Conservation (phyloP, 1,284 basidiomycete species). For the Schizopora paradoxa region DNA sequence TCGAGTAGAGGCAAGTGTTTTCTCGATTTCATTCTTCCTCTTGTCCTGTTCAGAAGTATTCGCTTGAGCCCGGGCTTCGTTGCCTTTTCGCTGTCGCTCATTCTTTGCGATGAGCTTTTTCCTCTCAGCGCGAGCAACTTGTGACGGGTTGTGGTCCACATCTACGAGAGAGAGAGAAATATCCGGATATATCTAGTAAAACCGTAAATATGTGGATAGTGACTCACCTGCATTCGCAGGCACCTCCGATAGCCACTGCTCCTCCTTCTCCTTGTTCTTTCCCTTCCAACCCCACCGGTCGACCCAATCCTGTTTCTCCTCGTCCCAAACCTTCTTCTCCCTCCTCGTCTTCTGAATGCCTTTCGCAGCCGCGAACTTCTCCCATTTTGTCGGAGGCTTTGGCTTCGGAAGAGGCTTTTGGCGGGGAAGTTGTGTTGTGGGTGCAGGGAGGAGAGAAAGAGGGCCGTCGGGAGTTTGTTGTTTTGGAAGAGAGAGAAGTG, state of each 20-base stretch:
- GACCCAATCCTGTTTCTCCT: constrained; percentile 92
- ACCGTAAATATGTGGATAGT: too few species aligned
- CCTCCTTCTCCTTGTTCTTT: constrained; percentile 86
- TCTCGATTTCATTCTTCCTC: constrained; percentile 74
- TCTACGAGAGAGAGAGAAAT: constrained; percentile 34
- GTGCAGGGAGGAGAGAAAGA: constrained; percentile 75
- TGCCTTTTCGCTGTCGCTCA: constrained; percentile 74
- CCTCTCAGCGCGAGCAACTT: constrained; percentile 69
- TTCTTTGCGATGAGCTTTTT: constrained; percentile 85
- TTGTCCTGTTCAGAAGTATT: constrained; percentile 35
- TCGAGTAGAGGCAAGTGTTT: constrained; percentile 74
- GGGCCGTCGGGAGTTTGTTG: constrained; percentile 77
- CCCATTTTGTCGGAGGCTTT: constrained; percentile 95
- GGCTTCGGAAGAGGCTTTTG: constrained; percentile 92
- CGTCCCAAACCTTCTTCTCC: constrained; percentile 90
- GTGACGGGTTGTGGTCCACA: constrained; percentile 75
- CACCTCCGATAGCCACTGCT: constrained; percentile 92
- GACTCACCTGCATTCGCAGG: constrained; percentile 77
- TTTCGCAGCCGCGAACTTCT: constrained; percentile 90
- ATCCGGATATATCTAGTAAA: background rate
- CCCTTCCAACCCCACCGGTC: constrained; percentile 88
- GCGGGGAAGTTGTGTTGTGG: constrained; percentile 76
- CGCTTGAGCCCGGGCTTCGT: constrained; percentile 59
- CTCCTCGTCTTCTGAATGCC: constrained; percentile 82
- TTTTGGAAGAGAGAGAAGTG: constrained; percentile 82